Percentiles rank a stretch among this genome's conserved stretches.
Evolutionary conservation across 176 grass and related monocot genomes (phyloP).

Genomic region (Poa pratensis): DNA sequence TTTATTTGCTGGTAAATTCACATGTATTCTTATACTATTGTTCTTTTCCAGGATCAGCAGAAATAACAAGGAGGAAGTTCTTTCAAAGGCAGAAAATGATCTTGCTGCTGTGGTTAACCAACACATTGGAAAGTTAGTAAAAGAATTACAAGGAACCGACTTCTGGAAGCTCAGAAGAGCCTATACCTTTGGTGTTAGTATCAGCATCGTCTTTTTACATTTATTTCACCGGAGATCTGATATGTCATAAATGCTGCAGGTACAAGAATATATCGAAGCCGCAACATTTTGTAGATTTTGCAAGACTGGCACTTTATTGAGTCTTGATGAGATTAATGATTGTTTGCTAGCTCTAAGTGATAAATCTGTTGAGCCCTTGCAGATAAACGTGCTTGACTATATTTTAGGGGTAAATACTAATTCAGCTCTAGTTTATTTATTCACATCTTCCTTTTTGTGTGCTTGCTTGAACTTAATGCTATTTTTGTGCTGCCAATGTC

Average conservation of each 20-base stretch:
- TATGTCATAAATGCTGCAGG: conserved; percentile 56
- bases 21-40: conserved; percentile 33
- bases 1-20: conserved; percentile 43
- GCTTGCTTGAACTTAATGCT: conserved; percentile 31
- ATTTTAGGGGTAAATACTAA: conserved; percentile 75
- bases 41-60: conserved; percentile 80
- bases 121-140: conserved; percentile 82
- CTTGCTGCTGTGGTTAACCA: conserved; percentile 76
- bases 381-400: conserved; percentile 94
- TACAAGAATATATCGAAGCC: conserved; percentile 97
- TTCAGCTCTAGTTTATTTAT: conserved; percentile 22
- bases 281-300: conserved; percentile 90
- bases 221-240: conserved; percentile 17
- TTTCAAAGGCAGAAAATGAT: conserved; percentile 92
- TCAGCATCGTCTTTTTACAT: conserved; percentile 27
- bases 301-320: conserved; percentile 84
- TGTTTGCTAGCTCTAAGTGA: conserved; percentile 77
- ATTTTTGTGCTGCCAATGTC: conserved; percentile 43
- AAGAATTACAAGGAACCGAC: conserved; percentile 91
- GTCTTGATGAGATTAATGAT: conserved; percentile 89
- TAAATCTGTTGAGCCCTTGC: conserved; percentile 78
- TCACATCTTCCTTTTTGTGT: not conserved
- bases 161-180: conserved; percentile 99
- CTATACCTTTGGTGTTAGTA: conserved; percentile 89
- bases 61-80: conserved; percentile 82